A percentile compares a stretch with the other conserved stretches of the same genome.
Evolutionary conservation across 2,329 filamentous ascomycete species (phyloP).

Genomic region (Neofusicoccum umdonicola): DNA sequence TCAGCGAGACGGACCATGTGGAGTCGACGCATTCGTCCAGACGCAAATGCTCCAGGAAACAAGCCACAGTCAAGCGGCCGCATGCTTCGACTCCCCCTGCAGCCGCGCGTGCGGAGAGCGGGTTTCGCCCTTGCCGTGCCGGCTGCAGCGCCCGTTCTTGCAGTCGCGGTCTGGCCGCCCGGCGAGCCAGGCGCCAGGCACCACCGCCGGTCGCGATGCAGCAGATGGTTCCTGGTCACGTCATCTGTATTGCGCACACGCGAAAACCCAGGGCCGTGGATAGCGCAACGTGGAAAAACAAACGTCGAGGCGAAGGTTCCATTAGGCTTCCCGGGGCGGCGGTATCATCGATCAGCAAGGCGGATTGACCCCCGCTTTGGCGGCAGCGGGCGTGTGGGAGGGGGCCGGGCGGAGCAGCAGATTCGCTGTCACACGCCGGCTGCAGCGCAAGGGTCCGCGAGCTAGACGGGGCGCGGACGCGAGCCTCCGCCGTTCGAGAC

Average conservation of each 20-base stretch:
- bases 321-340: constrained; percentile 12
- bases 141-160: too few species aligned
- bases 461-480: neutral
- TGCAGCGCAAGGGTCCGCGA: neutral
- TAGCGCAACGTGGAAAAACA: constrained; percentile 13
- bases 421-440: neutral
- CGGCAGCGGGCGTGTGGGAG: constrained; percentile 1
- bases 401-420: neutral
- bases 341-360: constrained; percentile 11
- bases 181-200: neutral
- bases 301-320: constrained; percentile 9
- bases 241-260: constrained; percentile 9
- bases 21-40: too few species aligned
- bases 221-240: neutral
- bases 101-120: too few species aligned
- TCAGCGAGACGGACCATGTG: too few species aligned
- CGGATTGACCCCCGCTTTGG: constrained; percentile 9
- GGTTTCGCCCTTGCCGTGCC: too few species aligned
- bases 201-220: neutral
- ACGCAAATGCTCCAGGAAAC: too few species aligned
- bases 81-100: too few species aligned
- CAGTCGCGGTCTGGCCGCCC: too few species aligned
- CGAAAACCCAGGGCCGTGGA: constrained; percentile 12
- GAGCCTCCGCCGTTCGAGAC: neutral
- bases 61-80: too few species aligned